Percentiles rank a stretch among this genome's conserved stretches.
These are phyloP conservation scores for Neopestalotiopsis rosae DNA, from an alignment of 2,329 filamentous ascomycete genomes.

Conservation along the genomic window DNA sequence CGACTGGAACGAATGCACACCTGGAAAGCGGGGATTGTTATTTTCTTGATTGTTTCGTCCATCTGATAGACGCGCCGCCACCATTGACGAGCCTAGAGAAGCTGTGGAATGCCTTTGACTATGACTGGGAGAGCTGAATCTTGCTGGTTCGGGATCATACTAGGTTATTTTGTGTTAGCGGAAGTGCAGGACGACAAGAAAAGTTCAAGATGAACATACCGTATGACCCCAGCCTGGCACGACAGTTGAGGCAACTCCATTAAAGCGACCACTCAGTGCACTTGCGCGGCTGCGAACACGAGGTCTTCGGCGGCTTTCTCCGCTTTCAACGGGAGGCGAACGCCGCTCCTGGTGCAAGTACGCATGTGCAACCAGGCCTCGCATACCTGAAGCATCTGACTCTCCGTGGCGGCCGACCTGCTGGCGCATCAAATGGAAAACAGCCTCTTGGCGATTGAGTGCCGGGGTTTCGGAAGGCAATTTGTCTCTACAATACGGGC, in stretches of 20 bases:
- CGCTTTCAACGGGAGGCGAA: slow-evolving; percentile 34
- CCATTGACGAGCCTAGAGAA: neutral
- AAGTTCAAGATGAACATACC: neutral
- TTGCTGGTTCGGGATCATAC: neutral
- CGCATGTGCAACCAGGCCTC: neutral
- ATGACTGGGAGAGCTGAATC: neutral
- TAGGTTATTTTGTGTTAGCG: neutral
- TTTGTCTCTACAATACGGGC: slow-evolving; percentile 69
- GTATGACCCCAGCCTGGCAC: neutral
- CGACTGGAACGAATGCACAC: neutral
- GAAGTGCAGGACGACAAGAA: neutral
- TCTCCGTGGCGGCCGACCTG: slow-evolving; percentile 27
- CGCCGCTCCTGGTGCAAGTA: slow-evolving; percentile 19
- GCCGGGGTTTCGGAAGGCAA: slow-evolving; percentile 54
- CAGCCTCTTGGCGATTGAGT: slow-evolving; percentile 26
- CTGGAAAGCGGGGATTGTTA: neutral
- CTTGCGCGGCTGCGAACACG: slow-evolving; percentile 32
- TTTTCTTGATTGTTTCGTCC: neutral
- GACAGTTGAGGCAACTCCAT: neutral
- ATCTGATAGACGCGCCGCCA: slow-evolving; percentile 4
- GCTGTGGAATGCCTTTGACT: slow-evolving; percentile 3
- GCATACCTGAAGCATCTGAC: neutral
- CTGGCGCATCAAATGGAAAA: slow-evolving; percentile 33
- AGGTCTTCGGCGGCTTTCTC: slow-evolving; percentile 35
- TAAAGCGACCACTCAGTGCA: slow-evolving; percentile 22